Evolutionary conservation across 2,329 filamentous ascomycete species (phyloP).

Genomic region (Colletotrichum sp.): DNA sequence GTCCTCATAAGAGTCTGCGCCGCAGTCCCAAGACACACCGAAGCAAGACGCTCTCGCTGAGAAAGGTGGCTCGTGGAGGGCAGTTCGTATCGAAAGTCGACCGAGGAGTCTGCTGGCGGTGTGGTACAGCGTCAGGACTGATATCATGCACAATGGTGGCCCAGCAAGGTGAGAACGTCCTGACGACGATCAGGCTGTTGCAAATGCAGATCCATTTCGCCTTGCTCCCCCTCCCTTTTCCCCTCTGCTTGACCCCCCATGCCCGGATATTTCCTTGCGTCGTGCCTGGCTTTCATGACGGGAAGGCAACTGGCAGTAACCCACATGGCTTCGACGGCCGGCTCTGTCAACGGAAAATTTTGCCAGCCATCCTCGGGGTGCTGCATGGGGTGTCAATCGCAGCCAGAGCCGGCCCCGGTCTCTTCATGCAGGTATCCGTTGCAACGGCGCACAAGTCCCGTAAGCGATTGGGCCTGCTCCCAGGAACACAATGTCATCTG

Average conservation of each 20-base stretch:
- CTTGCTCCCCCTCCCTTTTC: not conserved
- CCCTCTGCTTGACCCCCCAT: not conserved
- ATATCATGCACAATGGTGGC: conserved; percentile 9
- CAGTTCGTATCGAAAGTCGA: conserved; percentile 22
- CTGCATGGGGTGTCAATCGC: conserved; percentile 5
- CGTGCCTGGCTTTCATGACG: conserved; percentile 6
- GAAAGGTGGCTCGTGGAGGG: not conserved
- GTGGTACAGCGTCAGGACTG: conserved; percentile 13
- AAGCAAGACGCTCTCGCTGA: not conserved
- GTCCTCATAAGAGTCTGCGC: not conserved
- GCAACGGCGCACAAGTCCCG: not conserved
- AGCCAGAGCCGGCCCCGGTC: conserved; percentile 8
- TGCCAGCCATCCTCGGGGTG: conserved; percentile 6
- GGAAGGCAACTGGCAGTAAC: not conserved
- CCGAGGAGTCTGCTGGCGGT: not conserved
- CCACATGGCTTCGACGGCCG: conserved; percentile 14
- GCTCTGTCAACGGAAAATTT: conserved; percentile 15
- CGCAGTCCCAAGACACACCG: not conserved
- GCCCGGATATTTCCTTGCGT: not conserved
- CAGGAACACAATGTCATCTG: conserved; percentile 18
- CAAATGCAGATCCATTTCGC: conserved; percentile 2
- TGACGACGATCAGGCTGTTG: conserved; percentile 11
- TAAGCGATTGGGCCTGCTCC: conserved; percentile 13
- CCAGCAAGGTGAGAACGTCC: not conserved
- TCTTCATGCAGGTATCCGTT: conserved; percentile 6